These are phyloP conservation scores for Mycena haematopus DNA, from an alignment of 768 basidiomycete species.

Conservation along the genomic window DNA sequence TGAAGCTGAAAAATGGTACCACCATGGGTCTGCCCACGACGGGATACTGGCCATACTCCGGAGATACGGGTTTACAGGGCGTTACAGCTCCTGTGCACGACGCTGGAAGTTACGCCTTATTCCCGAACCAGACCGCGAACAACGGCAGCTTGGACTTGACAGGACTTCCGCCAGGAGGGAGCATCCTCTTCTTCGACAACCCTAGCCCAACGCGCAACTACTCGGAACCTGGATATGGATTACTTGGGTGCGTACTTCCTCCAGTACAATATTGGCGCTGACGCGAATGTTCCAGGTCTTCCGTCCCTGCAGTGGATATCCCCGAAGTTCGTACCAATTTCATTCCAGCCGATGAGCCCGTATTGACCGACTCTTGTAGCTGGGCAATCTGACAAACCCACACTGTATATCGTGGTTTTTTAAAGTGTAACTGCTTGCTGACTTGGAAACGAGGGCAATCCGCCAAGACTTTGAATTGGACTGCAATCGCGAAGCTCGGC, in stretches of 20 bases:
- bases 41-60: conserved; percentile 41
- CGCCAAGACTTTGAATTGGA: conserved; percentile 37
- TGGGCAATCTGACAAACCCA: conserved; percentile 40
- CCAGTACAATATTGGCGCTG: neutral
- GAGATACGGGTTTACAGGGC: conserved; percentile 37
- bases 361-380: conserved; percentile 12
- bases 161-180: conserved; percentile 28
- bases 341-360: neutral
- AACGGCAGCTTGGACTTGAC: conserved; percentile 29
- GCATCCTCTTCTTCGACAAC: conserved; percentile 41
- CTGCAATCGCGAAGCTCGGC: conserved; percentile 30
- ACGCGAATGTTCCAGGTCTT: conserved; percentile 29
- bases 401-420: conserved; percentile 28
- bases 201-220: conserved; percentile 41
- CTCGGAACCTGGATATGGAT: conserved; percentile 35
- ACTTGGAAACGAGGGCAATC: conserved; percentile 30
- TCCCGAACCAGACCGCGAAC: conserved; percentile 30
- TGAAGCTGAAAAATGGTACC: conserved; percentile 40
- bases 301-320: conserved; percentile 32
- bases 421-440: neutral
- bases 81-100: conserved; percentile 37
- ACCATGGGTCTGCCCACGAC: conserved; percentile 38
- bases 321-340: conserved; percentile 31
- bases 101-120: conserved; percentile 35
- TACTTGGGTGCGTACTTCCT: conserved; percentile 35